These are phyloP conservation scores for Starmerella asiatica DNA, from an alignment of 805 yeast genomes.

Conservation along the genomic window DNA sequence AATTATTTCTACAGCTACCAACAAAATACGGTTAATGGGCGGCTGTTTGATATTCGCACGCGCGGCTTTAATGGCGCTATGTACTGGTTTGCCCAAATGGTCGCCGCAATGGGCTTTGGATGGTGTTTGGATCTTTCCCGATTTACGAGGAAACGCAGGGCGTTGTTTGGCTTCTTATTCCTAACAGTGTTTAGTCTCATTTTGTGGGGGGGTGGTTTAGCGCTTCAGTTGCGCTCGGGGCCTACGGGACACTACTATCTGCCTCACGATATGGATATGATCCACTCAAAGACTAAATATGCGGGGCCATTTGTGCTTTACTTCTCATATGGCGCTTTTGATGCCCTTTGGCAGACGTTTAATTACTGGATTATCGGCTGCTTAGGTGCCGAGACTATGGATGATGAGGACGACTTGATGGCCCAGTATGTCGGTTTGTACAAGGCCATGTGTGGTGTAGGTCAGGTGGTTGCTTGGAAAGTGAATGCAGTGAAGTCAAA, in stretches of 20 bases:
- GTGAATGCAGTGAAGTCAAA: slow-evolving; percentile 33
- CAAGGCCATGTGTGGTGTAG: slow-evolving; percentile 52
- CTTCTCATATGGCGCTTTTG: slow-evolving; percentile 47
- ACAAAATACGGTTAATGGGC: slow-evolving; percentile 44
- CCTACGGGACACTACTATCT: slow-evolving; percentile 24
- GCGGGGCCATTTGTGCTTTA: slow-evolving; percentile 50
- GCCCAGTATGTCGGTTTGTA: slow-evolving; percentile 44
- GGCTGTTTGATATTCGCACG: slow-evolving; percentile 44
- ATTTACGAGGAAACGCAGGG: slow-evolving; percentile 33
- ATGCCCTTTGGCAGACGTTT: slow-evolving; percentile 47
- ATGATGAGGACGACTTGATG: slow-evolving; percentile 34
- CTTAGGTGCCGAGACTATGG: too few species aligned
- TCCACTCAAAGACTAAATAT: slow-evolving; percentile 39
- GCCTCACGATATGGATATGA: slow-evolving; percentile 19
- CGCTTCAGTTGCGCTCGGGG: slow-evolving; percentile 29
- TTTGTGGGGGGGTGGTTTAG: slow-evolving; percentile 49
- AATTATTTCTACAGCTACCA: slow-evolving; percentile 59
- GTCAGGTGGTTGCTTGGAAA: slow-evolving; percentile 49
- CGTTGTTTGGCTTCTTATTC: slow-evolving; percentile 32
- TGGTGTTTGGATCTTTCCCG: slow-evolving; percentile 33
- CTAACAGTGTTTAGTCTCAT: slow-evolving; percentile 32
- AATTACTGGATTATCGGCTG: slow-evolving; percentile 49
- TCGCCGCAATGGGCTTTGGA: slow-evolving; percentile 38
- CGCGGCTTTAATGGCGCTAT: slow-evolving; percentile 48
- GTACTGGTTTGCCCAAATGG: slow-evolving; percentile 48